phyloP scores from a whole-genome alignment of 2,329 filamentous ascomycete species.

The Pestalotiopsis sp. region DNA sequence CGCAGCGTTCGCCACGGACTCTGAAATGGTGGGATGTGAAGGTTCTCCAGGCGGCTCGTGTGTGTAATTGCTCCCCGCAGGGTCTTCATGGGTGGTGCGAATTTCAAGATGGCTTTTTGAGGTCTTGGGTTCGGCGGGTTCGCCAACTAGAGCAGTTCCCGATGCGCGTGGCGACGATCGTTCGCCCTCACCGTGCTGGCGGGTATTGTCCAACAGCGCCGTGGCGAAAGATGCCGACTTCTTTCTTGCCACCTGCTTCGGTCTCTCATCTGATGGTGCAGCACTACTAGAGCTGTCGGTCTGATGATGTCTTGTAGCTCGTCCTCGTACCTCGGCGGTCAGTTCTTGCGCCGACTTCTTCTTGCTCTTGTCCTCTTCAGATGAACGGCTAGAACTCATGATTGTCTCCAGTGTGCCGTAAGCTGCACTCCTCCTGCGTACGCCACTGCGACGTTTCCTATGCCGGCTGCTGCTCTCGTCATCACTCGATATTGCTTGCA shows the following conservation, averaged over 20 bases:
- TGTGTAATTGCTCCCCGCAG: conserved; percentile 21
- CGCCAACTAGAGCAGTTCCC: conserved; percentile 50
- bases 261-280: conserved; percentile 19
- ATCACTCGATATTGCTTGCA: conserved; percentile 60
- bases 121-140: conserved; percentile 60
- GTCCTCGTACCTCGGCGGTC: conserved; percentile 55
- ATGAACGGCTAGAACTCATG: conserved; percentile 67
- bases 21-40: conserved; percentile 24
- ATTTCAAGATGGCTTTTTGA: conserved; percentile 55
- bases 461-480: conserved; percentile 49
- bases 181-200: conserved; percentile 30
- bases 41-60: conserved; percentile 27
- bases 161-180: conserved; percentile 34
- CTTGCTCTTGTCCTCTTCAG: conserved; percentile 62
- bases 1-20: conserved; percentile 29
- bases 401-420: conserved; percentile 68
- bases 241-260: conserved; percentile 29
- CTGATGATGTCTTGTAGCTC: conserved; percentile 40
- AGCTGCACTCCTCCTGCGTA: conserved; percentile 53
- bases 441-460: conserved; percentile 42
- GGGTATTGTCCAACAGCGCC: conserved; percentile 46
- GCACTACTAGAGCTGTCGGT: conserved; percentile 29
- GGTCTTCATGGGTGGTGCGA: conserved; percentile 35
- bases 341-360: conserved; percentile 62
- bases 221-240: conserved; percentile 48